phyloP scores from a whole-genome alignment of 73 alveolate genomes.

The Stentor coeruleus region DNA sequence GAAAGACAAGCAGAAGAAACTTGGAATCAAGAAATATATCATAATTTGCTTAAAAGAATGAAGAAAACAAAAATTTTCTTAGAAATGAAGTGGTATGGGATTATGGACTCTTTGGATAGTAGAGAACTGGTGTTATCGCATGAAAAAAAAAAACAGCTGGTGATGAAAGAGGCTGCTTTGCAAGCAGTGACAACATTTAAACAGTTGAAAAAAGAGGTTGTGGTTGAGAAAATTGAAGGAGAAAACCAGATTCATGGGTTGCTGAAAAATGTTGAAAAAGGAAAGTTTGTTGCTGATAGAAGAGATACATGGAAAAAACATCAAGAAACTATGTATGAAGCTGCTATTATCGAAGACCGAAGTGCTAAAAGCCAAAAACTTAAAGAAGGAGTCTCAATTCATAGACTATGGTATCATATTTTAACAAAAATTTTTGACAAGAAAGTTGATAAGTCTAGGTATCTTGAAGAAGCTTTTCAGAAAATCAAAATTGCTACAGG shows the following conservation, averaged over 20 bases:
- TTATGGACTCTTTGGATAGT: neutral
- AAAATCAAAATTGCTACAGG: constrained; percentile 13
- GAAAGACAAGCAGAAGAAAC: constrained; percentile 9
- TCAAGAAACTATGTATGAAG: neutral
- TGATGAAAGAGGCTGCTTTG: neutral
- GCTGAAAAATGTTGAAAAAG: neutral
- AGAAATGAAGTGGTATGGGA: neutral
- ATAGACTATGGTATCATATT: neutral
- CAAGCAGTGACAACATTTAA: neutral
- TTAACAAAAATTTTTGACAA: neutral
- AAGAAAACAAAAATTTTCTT: neutral
- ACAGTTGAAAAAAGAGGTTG: neutral
- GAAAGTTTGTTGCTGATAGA: neutral
- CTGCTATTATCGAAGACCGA: constrained; percentile 21
- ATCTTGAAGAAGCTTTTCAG: constrained; percentile 2
- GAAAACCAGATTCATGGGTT: neutral
- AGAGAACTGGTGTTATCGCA: neutral
- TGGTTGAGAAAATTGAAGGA: neutral
- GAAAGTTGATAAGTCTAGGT: neutral
- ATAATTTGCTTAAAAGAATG: neutral
- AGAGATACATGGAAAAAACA: neutral
- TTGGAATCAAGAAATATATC: neutral
- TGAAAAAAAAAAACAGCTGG: neutral
- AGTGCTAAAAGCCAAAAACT: neutral
- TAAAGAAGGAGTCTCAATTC: neutral